Base-by-base conservation (phyloP, 2,329 filamentous ascomycete genomes). In the Calonectria hongkongensis region DNA sequence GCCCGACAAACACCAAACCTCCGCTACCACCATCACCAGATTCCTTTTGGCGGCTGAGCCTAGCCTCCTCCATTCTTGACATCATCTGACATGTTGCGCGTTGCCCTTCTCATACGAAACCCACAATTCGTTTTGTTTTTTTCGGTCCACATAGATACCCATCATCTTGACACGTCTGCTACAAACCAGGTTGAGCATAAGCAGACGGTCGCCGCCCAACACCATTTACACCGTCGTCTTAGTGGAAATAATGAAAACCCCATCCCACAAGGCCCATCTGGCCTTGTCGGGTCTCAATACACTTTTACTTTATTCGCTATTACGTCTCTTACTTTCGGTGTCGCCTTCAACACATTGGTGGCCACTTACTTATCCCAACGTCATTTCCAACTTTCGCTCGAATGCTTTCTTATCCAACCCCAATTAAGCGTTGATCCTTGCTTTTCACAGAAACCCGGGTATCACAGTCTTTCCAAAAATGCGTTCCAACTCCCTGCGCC, bases 381-480 rank as follows among this genome's bases (percentile, higher is more conserved):
- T 27, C 54, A 58, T 58, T 41, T 25, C 13, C 54, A 41, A 27
- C 21, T 33, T 27, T 27, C 13, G 21, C 33, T 15, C 13, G 16
- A 41, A 60, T 36, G 21, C 51, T 12, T 6, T 60, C 54, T 39
- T 33, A 60, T 15, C 33, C 54, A 27, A 41, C 15, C 54, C 30
- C 15, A 41, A 60, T 41, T 13, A 60, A 60, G 18, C 21, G 33
- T 41, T 41, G 54, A 58, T 60, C 54, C 28, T 25, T 60, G 9
- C 36, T 60, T 36, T 66, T 66, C 45, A 30, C 45, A 33, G 25
- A 21, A 48, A 48, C 48, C 66, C 33, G 66, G 66, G 66, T 68
- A 68, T 68, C 66, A 41, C 45, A 68, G 36, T 30, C 54, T 36
- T 54, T 41, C 36, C 33, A 36, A 50, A 62, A 62, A 51, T 27